phyloP scores from a whole-genome alignment of 805 yeast genomes.

The Hanseniaspora jakobsenii region DNA sequence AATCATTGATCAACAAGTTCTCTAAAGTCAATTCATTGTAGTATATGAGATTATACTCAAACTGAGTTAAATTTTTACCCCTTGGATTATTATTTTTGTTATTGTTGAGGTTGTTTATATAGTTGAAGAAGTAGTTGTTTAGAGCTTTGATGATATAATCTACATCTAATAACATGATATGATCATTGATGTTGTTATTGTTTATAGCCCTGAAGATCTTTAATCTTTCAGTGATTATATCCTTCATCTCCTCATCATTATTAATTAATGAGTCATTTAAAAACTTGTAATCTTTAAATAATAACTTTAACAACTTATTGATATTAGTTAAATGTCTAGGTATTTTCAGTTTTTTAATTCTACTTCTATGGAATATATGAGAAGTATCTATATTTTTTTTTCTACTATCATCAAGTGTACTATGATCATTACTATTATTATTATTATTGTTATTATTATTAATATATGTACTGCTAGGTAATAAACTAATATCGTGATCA shows the following conservation, averaged over 20 bases:
- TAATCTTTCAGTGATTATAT: background rate
- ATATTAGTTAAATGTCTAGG: constrained; percentile 8
- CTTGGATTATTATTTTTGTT: background rate
- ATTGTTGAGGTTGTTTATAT: background rate
- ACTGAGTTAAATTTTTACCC: constrained; percentile 12
- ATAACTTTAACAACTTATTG: background rate
- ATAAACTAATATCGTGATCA: constrained; percentile 11
- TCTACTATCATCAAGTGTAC: background rate
- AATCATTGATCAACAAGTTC: constrained; percentile 5
- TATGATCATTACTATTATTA: background rate
- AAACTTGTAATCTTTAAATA: constrained; percentile 10
- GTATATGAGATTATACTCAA: constrained; percentile 9
- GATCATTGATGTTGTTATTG: constrained; percentile 6
- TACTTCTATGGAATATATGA: constrained; percentile 2
- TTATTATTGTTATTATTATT: background rate
- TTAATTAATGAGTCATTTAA: background rate
- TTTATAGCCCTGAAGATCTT: constrained; percentile 11
- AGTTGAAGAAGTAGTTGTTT: background rate
- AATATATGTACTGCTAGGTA: constrained; percentile 2
- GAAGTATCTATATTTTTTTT: background rate
- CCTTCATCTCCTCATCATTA: background rate
- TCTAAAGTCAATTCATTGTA: constrained; percentile 9
- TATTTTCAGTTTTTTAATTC: constrained; percentile 1
- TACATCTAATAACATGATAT: constrained; percentile 11
- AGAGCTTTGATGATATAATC: background rate